Evolutionary conservation across 2,329 filamentous ascomycete genomes (phyloP), one percentile per base, ranked within the genome.

Genomic region (Amauroascus niger): DNA sequence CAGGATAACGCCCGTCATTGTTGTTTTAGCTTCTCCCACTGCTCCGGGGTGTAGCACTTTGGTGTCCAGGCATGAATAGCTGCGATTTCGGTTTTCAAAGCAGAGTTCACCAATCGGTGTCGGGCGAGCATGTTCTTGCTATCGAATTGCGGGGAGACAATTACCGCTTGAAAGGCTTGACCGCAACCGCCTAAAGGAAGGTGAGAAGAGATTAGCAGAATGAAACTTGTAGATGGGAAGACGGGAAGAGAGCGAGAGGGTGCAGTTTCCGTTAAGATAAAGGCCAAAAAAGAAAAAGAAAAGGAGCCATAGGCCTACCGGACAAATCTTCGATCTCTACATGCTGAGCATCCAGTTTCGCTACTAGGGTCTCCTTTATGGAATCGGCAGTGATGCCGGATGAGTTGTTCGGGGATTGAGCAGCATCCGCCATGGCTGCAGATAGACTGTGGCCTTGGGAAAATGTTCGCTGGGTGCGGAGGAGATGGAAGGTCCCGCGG

Each of bases 11-110:
- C 5, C 35, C 14, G 5, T 39, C 14, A 39, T 41, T 24, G 11
- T 59, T 71, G 66, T 59, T 79, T 77, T 70, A 85, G 79, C 69
- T 80, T 82, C 72, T 87, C 81, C 82, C 86, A 95, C 74, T 96
- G 88, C 64, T 89, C 87, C 0, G 88, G 87, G 7, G 90, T 96
- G 74, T 89, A 86, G 69, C 90, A 95, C 72, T 89, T 94, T 26
- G 89, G 88, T 53, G 88, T 94, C 90, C 90, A 96, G 37, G 90
- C 90, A 74, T 96, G 90, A 62, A 96, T 95, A 59, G 80, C 81
- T 14, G 87, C 87, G 67, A 96, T 95, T 73, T 96, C 89, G 45
- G 84, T 80, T 74, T 89, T 91, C 62, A 96, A 76, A 4, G 83
- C 82, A 14, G 79, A 79, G 71, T 96, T 95, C 62, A 95, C 89